Evolutionary conservation across 1,284 basidiomycete genomes (phyloP), one percentile per base, ranked within the genome.

Genomic region (Ganoderma sp.): DNA sequence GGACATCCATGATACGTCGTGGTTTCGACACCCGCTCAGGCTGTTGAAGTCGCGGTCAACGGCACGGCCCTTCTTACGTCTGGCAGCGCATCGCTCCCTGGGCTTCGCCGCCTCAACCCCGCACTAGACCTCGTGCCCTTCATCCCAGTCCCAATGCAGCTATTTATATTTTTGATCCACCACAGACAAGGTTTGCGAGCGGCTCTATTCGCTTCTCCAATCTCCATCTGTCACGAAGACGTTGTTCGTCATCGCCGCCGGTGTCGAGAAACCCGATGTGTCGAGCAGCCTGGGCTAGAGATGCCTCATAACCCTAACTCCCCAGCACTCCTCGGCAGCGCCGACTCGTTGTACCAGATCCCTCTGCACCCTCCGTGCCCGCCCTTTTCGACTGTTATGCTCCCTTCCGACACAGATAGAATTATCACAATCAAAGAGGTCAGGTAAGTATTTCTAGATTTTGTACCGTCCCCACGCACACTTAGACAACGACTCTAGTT

Each of bases 221-320:
- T 34, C 32, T 28, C 14, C 4, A 3, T 14, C 48, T 50, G 48
- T 10, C 48, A 50, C n/a, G 1, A 12, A 9, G 48, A 50, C 22
- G n/a, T 50, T 9, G 22, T 50, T 25, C 48, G 22, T n/a, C 48
- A 3, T 50, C 25, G 25, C 25, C 22, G 48, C 48, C 48, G 48
- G 48, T 50, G 48, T 25, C 48, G 48, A 25, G 22, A n/a, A 50
- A 50, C 48, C 48, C 22, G 48, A 50, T 50, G 48, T n/a, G 45
- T 48, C 45, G 19, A 48, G 45, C n/a, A 7, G 22, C 8, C 48
- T 25, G n/a, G 48, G 48, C n/a, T n/a, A 50, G 22, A 22, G 8
- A 22, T 50, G 12, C 48, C 48, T 50, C 48, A 50, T 50, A 50
- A 50, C 8, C 9, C 9, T n/a, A n/a, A 25, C 9, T 22, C 48